Evolutionary conservation across 2,329 filamentous ascomycete genomes (phyloP).

Genomic region (Fusarium denticulatum): DNA sequence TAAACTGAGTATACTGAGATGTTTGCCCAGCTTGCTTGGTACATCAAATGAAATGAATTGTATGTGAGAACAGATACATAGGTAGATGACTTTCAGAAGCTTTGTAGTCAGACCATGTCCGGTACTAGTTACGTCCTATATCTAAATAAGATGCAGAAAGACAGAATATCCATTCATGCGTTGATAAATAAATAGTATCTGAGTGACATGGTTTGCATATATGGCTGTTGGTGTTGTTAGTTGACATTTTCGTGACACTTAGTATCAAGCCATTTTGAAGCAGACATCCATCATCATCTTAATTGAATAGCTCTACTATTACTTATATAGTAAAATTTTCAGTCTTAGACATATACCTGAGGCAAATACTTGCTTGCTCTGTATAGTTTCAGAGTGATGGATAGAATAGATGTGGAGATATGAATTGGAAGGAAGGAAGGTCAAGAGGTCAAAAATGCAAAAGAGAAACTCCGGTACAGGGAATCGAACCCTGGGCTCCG

Average conservation of each 20-base stretch:
- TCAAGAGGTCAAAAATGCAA: not conserved
- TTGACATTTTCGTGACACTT: not conserved
- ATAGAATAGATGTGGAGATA: not conserved
- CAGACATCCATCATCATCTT: not conserved
- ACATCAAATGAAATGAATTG: not conserved
- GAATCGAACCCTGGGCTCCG: conserved; percentile 45
- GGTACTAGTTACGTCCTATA: not conserved
- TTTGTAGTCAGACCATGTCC: not conserved
- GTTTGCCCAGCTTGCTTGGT: not conserved
- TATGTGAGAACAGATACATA: not conserved
- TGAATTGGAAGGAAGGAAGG: no score
- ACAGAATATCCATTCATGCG: no score
- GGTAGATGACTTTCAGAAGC: not conserved
- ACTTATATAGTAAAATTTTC: not conserved
- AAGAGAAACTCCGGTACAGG: conserved; percentile 39
- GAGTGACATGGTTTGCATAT: not conserved
- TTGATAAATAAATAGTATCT: not conserved
- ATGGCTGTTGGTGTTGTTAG: not conserved
- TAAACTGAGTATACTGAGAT: not conserved
- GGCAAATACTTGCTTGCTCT: not conserved
- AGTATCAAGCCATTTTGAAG: not conserved
- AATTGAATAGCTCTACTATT: not conserved
- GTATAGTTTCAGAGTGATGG: not conserved
- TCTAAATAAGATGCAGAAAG: not conserved
- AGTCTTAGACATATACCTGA: not conserved